Evolutionary conservation across 768 basidiomycete genomes (phyloP).

Genomic region (Tulasnella sp.): DNA sequence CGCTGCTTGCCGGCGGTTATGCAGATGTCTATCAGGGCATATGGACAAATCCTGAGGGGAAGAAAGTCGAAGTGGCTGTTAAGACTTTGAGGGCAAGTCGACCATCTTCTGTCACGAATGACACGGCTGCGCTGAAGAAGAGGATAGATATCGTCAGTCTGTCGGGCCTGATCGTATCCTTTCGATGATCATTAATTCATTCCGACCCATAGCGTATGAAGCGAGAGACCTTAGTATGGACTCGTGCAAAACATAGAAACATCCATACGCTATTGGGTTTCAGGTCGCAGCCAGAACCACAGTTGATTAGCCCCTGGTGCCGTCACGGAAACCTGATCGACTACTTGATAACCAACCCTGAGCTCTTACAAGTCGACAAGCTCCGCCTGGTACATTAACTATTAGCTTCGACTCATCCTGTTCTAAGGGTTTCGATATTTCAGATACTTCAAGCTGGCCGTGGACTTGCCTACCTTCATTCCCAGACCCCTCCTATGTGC

Average conservation of each 20-base stretch:
- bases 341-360: neutral
- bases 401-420: neutral
- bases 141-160: neutral
- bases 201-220: neutral
- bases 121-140: neutral
- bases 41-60: neutral
- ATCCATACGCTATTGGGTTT: neutral
- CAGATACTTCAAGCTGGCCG: conserved; percentile 25
- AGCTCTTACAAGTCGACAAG: neutral
- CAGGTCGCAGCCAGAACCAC: neutral
- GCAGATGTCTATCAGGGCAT: neutral
- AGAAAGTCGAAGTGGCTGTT: neutral
- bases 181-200: neutral
- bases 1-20: neutral
- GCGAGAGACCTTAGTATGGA: conserved; percentile 12
- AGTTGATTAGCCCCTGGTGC: conserved; percentile 17
- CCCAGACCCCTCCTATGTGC: conserved; percentile 27
- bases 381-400: conserved; percentile 5
- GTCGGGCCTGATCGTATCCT: neutral
- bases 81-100: neutral
- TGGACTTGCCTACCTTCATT: conserved; percentile 31
- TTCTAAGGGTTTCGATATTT: neutral
- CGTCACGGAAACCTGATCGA: conserved; percentile 18
- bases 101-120: neutral
- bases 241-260: neutral